A percentile compares a stretch with the other conserved stretches of the same genome.
These are phyloP conservation scores for Neonectria hederae DNA, from an alignment of 2,329 filamentous ascomycete species.

Conservation along the genomic window DNA sequence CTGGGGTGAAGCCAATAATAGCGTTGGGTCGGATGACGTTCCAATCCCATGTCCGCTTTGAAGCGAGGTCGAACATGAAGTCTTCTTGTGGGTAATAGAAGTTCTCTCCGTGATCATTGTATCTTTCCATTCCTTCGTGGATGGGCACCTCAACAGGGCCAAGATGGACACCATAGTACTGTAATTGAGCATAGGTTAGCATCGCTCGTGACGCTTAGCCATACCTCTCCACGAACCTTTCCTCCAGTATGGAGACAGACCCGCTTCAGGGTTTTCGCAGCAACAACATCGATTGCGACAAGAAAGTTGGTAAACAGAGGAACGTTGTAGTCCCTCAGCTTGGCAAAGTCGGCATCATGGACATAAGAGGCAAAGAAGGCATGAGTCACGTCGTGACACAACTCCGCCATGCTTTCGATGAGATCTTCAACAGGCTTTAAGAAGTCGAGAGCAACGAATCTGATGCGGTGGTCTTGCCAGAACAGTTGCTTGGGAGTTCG, in stretches of 20 bases:
- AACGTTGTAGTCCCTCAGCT: slow-evolving; percentile 28
- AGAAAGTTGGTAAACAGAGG: slow-evolving; percentile 31
- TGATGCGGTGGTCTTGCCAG: slow-evolving; percentile 30
- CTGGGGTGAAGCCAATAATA: slow-evolving; percentile 31
- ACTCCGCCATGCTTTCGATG: slow-evolving; percentile 22
- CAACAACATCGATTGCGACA: slow-evolving; percentile 26
- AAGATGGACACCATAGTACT: slow-evolving; percentile 32
- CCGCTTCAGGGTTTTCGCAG: slow-evolving; percentile 24
- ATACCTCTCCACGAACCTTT: slow-evolving; percentile 13
- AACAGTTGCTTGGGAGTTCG: slow-evolving; percentile 20
- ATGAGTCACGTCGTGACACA: slow-evolving; percentile 31
- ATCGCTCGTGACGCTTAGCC: background rate
- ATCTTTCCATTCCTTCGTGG: slow-evolving; percentile 27
- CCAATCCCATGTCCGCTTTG: slow-evolving; percentile 29
- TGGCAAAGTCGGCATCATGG: slow-evolving; percentile 28
- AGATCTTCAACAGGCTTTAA: slow-evolving; percentile 29
- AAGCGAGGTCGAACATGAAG: slow-evolving; percentile 25
- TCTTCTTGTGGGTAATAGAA: slow-evolving; percentile 33
- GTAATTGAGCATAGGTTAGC: background rate
- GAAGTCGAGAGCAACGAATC: slow-evolving; percentile 31
- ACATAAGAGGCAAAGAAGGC: slow-evolving; percentile 33
- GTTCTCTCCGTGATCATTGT: slow-evolving; percentile 31
- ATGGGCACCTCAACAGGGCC: slow-evolving; percentile 30
- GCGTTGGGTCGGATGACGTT: slow-evolving; percentile 30
- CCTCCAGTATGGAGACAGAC: slow-evolving; percentile 31